Evolutionary conservation across 1,139 yeast genomes (phyloP).

Genomic region (Suhomyces taliae): DNA sequence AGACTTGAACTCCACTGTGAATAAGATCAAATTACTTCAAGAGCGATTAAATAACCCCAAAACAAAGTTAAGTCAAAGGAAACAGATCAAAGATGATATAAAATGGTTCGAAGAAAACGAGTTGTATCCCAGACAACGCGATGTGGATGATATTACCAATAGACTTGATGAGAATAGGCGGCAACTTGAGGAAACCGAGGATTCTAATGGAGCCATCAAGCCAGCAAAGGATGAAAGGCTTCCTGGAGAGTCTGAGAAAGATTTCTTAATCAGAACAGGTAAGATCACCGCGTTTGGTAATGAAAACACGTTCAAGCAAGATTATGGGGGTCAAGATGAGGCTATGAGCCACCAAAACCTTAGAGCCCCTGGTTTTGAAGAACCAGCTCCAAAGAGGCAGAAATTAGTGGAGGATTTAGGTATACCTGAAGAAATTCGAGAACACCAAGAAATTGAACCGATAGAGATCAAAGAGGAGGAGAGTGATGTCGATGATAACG

Average conservation of each 20-base stretch:
- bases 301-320: constrained; percentile 49
- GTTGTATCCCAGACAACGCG: constrained; percentile 52
- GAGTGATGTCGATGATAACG: neutral
- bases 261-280: constrained; percentile 83
- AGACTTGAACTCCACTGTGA: constrained; percentile 42
- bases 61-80: constrained; percentile 67
- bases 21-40: constrained; percentile 48
- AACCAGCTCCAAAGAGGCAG: constrained; percentile 4
- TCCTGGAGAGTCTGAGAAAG: constrained; percentile 75
- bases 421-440: constrained; percentile 8
- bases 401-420: constrained; percentile 2
- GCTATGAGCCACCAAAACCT: constrained; percentile 33
- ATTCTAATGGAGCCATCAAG: constrained; percentile 1
- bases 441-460: constrained; percentile 10
- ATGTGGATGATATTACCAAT: constrained; percentile 62
- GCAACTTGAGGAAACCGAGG: constrained; percentile 19
- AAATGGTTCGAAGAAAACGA: constrained; percentile 52
- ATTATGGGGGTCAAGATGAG: constrained; percentile 6
- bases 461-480: constrained; percentile 8
- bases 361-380: constrained; percentile 40
- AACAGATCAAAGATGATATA: constrained; percentile 56
- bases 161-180: constrained; percentile 44
- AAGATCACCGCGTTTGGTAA: constrained; percentile 93
- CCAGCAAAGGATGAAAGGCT: constrained; percentile 26
- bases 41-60: constrained; percentile 51